A percentile compares a stretch with the other conserved stretches of the same genome.
Evolutionary conservation across 164 flowering plant genomes (phyloP).

Genomic region (Cinnamomum chago): DNA sequence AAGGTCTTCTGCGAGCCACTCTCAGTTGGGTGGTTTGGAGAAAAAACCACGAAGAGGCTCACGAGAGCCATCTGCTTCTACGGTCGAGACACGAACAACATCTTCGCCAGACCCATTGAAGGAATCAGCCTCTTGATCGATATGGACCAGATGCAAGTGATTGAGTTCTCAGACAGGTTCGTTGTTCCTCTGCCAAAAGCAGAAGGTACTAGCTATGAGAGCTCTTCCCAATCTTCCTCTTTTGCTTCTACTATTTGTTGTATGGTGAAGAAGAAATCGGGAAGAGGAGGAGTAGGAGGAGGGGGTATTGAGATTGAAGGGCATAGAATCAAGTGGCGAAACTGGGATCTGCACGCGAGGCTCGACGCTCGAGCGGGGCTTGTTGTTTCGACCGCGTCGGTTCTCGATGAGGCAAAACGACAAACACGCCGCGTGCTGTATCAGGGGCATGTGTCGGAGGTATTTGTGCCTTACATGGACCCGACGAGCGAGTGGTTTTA

Average conservation of each 20-base stretch:
- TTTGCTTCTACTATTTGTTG: no score
- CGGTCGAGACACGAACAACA: conserved; percentile 36
- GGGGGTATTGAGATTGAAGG: conserved; percentile 39
- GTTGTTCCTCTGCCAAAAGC: conserved; percentile 40
- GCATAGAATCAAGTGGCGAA: conserved; percentile 52
- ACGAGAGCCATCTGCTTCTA: conserved; percentile 34
- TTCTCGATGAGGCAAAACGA: conserved; percentile 36
- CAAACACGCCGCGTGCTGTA: conserved; percentile 41
- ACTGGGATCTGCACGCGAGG: conserved; percentile 55
- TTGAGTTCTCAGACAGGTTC: conserved; percentile 28
- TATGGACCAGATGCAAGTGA: conserved; percentile 43
- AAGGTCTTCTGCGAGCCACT: conserved; percentile 34
- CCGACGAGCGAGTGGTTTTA: conserved; percentile 56
- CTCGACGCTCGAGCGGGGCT: conserved; percentile 51
- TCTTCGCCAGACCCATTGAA: conserved; percentile 48
- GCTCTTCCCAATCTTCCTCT: conserved; percentile 30
- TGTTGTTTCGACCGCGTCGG: conserved; percentile 50
- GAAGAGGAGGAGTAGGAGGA: conserved; percentile 26
- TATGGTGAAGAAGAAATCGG: conserved; percentile 11
- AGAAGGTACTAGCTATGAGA: conserved; percentile 45
- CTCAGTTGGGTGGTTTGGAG: conserved; percentile 56
- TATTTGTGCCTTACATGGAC: conserved; percentile 71
- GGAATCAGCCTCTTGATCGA: conserved; percentile 47
- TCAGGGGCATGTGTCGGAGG: conserved; percentile 50
- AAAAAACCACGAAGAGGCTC: conserved; percentile 19